phyloP scores from a whole-genome alignment of 2,329 filamentous ascomycete species.

The Fusarium heterosporum region DNA sequence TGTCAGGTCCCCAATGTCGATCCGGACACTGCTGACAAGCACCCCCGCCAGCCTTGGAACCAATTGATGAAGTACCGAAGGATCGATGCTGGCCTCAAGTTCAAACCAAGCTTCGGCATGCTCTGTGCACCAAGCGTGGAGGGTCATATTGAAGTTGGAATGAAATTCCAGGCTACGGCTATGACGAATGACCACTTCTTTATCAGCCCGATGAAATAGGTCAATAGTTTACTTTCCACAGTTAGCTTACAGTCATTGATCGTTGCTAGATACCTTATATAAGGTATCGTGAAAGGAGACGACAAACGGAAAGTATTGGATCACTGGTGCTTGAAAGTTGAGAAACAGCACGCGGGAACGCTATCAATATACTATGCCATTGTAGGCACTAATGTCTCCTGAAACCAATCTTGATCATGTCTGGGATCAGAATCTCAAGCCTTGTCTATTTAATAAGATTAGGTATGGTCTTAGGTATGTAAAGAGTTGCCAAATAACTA shows the following conservation, averaged over 20 bases:
- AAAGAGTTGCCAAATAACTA: not conserved
- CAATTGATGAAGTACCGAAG: slow-evolving; percentile 70
- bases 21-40: slow-evolving; percentile 69
- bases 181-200: slow-evolving; percentile 65
- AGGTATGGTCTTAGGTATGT: not conserved
- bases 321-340: too few species aligned
- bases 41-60: slow-evolving; percentile 71
- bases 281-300: too few species aligned
- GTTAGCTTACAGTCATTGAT: too few species aligned
- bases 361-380: too few species aligned
- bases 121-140: slow-evolving; percentile 68
- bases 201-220: slow-evolving; percentile 46
- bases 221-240: too few species aligned
- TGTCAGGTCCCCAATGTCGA: slow-evolving; percentile 75
- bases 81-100: slow-evolving; percentile 70
- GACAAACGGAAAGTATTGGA: too few species aligned
- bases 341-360: too few species aligned
- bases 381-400: too few species aligned
- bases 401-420: too few species aligned
- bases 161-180: slow-evolving; percentile 67
- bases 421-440: not conserved
- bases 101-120: slow-evolving; percentile 76
- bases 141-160: slow-evolving; percentile 67
- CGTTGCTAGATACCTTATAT: too few species aligned
- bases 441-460: not conserved